phyloP scores from a whole-genome alignment of 108 stramenopile genomes.

The Parietichytrium sp. region DNA sequence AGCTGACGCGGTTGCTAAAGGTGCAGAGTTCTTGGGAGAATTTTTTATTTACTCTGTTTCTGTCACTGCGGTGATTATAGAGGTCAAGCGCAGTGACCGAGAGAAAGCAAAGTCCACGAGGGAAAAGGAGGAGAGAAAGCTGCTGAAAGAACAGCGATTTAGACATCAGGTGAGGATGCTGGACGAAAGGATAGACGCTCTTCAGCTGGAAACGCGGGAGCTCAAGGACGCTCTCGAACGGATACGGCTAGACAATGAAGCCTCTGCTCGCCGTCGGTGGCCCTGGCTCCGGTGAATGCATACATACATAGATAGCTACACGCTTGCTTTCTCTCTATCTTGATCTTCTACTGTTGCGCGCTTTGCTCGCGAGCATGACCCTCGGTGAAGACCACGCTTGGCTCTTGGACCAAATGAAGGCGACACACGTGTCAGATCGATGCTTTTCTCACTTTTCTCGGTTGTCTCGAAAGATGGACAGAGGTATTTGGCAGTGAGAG shows the following conservation, averaged over 20 bases:
- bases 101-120: not conserved
- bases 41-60: not conserved
- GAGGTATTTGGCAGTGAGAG: too few relatives aligned
- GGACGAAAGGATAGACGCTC: not conserved
- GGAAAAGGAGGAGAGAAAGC: not conserved
- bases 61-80: not conserved
- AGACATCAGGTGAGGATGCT: not conserved
- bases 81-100: not conserved
- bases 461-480: too few relatives aligned
- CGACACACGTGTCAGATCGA: too few relatives aligned
- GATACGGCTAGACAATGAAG: not conserved
- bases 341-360: too few relatives aligned
- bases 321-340: too few relatives aligned
- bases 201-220: not conserved
- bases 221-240: not conserved
- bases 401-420: too few relatives aligned
- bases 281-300: too few relatives aligned
- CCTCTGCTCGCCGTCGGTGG: too few relatives aligned
- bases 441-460: too few relatives aligned
- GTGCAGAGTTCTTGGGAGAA: slow-evolving; percentile 26
- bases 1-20: not conserved
- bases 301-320: too few relatives aligned
- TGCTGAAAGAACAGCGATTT: not conserved
- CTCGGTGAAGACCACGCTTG: too few relatives aligned
- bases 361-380: too few relatives aligned